Evolutionary conservation across 2,329 filamentous ascomycete genomes (phyloP), one percentile per base, ranked within the genome.

Genomic region (Coleophoma cylindrospora): DNA sequence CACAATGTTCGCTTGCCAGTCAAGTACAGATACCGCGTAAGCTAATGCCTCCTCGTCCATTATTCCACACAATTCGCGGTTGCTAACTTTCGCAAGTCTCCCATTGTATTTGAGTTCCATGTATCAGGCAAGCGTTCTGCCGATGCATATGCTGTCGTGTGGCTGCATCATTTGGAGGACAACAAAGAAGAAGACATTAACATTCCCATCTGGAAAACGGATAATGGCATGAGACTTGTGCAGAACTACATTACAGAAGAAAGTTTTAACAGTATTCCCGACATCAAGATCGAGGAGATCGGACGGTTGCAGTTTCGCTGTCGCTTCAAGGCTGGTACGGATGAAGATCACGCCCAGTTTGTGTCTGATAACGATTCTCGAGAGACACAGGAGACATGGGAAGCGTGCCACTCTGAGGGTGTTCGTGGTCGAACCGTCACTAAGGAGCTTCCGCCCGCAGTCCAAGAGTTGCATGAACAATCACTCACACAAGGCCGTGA

Each of bases 381-480:
- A 33, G 94, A 97, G 73, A 96, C 91, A 0, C 95, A 89, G 56
- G 92, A 97, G 70, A 88, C 87, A 0, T 97, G 91, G 90, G 91
- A 96, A 67, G 89, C 91, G 0, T 96, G 92, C 66, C 81, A 87
- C 38, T 83, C 90, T 0, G 91, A 97, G 67, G 92, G 92, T 12
- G 89, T 96, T 0, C 83, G 94, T 2, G 70, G 76, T 13, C 79
- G 84, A 49, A 78, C 82, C 27, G 89, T 96, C 1, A 72, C 79
- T 10, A 78, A 83, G 21, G 86, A 95, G 61, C 74, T 96, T 0
- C 89, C 91, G 0, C 80, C 84, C 1, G 70, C 80, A 11, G 77
- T 92, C 0, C 81, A 87, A 66, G 77, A 86, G 60, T 74, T 96
- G 11, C 92, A 97, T 65, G 88, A 95, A 32, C 75, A 87, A 54